Percentiles rank a stretch among this genome's conserved stretches.
Conservation (phyloP, 2,329 filamentous ascomycete species). For the Celoporthe dispersa region DNA sequence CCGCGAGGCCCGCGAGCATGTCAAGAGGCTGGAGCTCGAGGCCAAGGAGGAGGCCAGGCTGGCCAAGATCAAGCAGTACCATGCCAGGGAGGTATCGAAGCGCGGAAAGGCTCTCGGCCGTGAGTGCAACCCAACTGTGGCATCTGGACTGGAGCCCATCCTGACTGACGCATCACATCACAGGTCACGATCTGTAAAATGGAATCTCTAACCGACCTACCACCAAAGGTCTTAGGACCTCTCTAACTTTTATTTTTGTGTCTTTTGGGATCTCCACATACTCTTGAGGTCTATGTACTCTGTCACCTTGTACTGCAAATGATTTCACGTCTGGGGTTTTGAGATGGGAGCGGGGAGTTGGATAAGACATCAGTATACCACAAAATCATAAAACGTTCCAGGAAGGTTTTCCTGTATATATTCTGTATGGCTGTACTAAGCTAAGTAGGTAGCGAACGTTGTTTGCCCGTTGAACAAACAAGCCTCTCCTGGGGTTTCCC, state of each 20-base stretch:
- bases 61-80: conserved; percentile 70
- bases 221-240: background rate
- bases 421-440: background rate
- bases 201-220: background rate
- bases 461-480: background rate
- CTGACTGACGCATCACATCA: background rate
- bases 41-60: conserved; percentile 66
- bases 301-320: background rate
- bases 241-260: background rate
- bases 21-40: conserved; percentile 66
- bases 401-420: background rate
- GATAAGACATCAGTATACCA: background rate
- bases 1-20: conserved; percentile 65
- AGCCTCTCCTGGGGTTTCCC: no score
- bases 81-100: conserved; percentile 69
- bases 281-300: background rate
- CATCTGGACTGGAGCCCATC: background rate
- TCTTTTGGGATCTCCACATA: background rate
- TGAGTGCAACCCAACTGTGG: conserved; percentile 47
- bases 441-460: background rate
- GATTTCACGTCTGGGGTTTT: background rate
- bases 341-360: background rate
- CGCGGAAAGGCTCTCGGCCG: conserved; percentile 71
- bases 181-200: conserved; percentile 3
- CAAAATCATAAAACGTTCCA: background rate